Evolutionary conservation across 352 stramenopile species (phyloP).

Genomic region (Pythium volutum): DNA sequence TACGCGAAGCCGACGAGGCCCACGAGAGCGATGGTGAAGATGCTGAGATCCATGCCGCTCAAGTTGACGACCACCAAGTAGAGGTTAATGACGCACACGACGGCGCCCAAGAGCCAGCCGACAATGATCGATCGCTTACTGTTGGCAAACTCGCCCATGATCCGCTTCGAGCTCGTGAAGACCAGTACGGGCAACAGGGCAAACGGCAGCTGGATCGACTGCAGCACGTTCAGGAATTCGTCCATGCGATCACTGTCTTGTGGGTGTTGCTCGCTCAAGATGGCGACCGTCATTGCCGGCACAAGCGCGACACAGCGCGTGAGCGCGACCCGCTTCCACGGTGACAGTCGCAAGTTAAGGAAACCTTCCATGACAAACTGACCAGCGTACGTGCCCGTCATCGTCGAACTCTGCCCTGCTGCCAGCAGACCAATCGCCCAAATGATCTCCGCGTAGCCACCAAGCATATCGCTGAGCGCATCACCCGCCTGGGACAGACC

Average conservation of each 20-base stretch:
- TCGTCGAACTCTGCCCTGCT: slow-evolving; percentile 93
- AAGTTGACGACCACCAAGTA: slow-evolving; percentile 75
- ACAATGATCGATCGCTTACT: slow-evolving; percentile 35
- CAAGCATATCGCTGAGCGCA: slow-evolving; percentile 81
- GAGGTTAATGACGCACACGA: slow-evolving; percentile 78
- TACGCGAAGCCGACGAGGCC: slow-evolving; percentile 42
- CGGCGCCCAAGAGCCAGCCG: slow-evolving; percentile 52
- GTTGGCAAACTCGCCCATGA: slow-evolving; percentile 86
- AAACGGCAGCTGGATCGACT: slow-evolving; percentile 92
- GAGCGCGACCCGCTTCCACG: slow-evolving; percentile 73
- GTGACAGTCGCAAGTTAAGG: slow-evolving; percentile 87
- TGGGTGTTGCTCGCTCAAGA: slow-evolving; percentile 80
- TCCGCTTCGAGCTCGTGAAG: slow-evolving; percentile 70
- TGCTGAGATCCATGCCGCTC: slow-evolving; percentile 40
- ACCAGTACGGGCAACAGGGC: slow-evolving; percentile 87
- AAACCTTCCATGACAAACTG: slow-evolving; percentile 98
- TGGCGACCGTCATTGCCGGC: slow-evolving; percentile 83
- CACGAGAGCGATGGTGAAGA: slow-evolving; percentile 31
- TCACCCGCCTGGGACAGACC: slow-evolving; percentile 81
- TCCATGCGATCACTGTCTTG: slow-evolving; percentile 85
- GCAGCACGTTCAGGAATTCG: slow-evolving; percentile 90
- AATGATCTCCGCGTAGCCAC: slow-evolving; percentile 80
- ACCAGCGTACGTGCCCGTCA: slow-evolving; percentile 96
- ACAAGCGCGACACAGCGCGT: slow-evolving; percentile 92
- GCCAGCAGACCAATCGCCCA: slow-evolving; percentile 94